Evolutionary conservation across 768 basidiomycete species (phyloP).

Genomic region (Fibroporia radiculosa): DNA sequence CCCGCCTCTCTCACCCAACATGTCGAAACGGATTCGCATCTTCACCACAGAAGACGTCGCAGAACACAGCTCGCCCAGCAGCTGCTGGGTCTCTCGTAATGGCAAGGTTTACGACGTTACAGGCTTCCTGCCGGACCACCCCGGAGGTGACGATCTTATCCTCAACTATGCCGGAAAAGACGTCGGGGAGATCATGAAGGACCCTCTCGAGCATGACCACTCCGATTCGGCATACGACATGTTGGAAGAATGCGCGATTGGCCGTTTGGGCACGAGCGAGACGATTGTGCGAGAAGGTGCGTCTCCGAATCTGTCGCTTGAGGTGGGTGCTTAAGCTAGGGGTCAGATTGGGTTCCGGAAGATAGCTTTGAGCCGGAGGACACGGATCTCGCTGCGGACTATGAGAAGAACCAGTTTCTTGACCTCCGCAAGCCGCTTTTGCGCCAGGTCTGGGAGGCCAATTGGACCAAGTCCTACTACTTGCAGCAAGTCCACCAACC

Average conservation of each 20-base stretch:
- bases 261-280: slow-evolving; percentile 70
- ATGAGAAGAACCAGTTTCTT: slow-evolving; percentile 82
- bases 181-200: slow-evolving; percentile 73
- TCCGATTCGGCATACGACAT: slow-evolving; percentile 89
- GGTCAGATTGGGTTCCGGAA: slow-evolving; percentile 76
- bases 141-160: slow-evolving; percentile 91
- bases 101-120: slow-evolving; percentile 91
- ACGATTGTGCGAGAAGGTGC: slow-evolving; percentile 72
- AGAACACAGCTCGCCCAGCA: slow-evolving; percentile 46
- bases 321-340: slow-evolving; percentile 3
- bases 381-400: slow-evolving; percentile 77
- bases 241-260: slow-evolving; percentile 82
- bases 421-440: slow-evolving; percentile 83
- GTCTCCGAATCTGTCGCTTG: slow-evolving; percentile 18
- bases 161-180: slow-evolving; percentile 79
- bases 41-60: slow-evolving; percentile 71
- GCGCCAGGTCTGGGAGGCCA: slow-evolving; percentile 78
- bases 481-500: slow-evolving; percentile 96
- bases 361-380: slow-evolving; percentile 91
- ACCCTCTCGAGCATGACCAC: slow-evolving; percentile 77
- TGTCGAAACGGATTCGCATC: slow-evolving; percentile 62
- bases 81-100: slow-evolving; percentile 77
- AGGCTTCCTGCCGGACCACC: slow-evolving; percentile 77
- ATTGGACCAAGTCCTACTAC: slow-evolving; percentile 95
- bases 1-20: slow-evolving; percentile 28